Evolutionary conservation across 441 rosid genomes (phyloP).

Genomic region (Aquilaria agallochum): DNA sequence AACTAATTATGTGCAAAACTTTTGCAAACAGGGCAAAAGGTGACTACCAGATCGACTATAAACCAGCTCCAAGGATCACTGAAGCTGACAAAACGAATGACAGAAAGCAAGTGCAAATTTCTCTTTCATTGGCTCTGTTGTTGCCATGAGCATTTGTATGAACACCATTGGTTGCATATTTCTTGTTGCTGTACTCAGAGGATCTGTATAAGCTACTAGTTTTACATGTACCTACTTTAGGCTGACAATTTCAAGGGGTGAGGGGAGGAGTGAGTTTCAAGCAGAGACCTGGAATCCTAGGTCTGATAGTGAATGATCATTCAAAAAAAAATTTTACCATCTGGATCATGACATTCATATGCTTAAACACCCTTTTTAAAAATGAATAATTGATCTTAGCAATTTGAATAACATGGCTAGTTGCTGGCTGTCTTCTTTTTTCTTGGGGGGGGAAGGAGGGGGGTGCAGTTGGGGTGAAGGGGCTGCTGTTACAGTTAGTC

Average conservation of each 20-base stretch:
- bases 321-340: too few species aligned
- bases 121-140: not conserved
- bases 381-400: too few species aligned
- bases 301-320: too few species aligned
- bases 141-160: not conserved
- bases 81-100: constrained; percentile 85
- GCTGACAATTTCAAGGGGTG: too few species aligned
- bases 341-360: too few species aligned
- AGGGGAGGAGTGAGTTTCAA: too few species aligned
- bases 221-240: too few species aligned
- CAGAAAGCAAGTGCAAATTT: constrained; percentile 45
- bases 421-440: not conserved
- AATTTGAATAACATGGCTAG: too few species aligned
- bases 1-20: constrained; percentile 17
- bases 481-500: not conserved
- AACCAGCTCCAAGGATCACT: constrained; percentile 84
- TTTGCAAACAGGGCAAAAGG: constrained; percentile 70
- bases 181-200: too few species aligned
- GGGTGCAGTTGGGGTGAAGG: too few species aligned
- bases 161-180: not conserved
- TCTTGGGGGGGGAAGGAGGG: not conserved
- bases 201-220: too few species aligned
- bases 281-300: too few species aligned
- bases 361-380: constrained; percentile 2
- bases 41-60: constrained; percentile 83